Evolutionary conservation across 2,329 filamentous ascomycete species (phyloP), one percentile per base, ranked within the genome.

Genomic region (Sphaceloma murrayae): DNA sequence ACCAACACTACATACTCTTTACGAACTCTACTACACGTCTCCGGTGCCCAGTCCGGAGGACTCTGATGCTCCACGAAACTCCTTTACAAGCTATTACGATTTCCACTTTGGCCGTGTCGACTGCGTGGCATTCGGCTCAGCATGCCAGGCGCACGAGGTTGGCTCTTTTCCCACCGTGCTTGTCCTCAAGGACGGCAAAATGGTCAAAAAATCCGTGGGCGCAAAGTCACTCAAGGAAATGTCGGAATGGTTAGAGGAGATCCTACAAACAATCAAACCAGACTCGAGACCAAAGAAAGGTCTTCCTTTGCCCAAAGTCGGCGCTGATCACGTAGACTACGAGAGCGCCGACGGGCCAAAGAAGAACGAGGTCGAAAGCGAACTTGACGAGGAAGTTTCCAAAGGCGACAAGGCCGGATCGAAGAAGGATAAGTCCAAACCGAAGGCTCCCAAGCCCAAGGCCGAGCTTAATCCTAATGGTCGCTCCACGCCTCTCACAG

Each of bases 1-100:
- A 43, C 91, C 91, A 5, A 80, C 77, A 40, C 95, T 78, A 71
- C 87, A 96, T 65, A 95, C 88, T 4, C 64, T 89, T 10, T 94
- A 96, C 70, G 91, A 98, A 67, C 95, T 80, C 64, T 98, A 95
- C 68, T 79, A 85, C 67, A 95, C 88, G 27, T 91, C 85, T 27
- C 80, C 86, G n/a, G n/a, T n/a, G n/a, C 55, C 81, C 82, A 11
- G 67, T 80, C 39, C 62, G 19, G 65, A 60, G 54, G 69, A 66
- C 55, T 68, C 62, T 53, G 74, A 67, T 50, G 57, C 53, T 10
- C 67, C 70, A 1, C 60, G 77, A 31, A 80, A 80, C 57, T 74
- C 74, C 3, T 95, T 95, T 58, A 78, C 80, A 22, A 72, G 80
- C 45, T 91, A 79, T 62, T 96, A 96, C 65, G 78, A 89, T 63